Percentiles rank a stretch among this genome's conserved stretches.
These are phyloP conservation scores for Sambucus nigra DNA, from an alignment of 129 eudicot species.

Conservation along the genomic window DNA sequence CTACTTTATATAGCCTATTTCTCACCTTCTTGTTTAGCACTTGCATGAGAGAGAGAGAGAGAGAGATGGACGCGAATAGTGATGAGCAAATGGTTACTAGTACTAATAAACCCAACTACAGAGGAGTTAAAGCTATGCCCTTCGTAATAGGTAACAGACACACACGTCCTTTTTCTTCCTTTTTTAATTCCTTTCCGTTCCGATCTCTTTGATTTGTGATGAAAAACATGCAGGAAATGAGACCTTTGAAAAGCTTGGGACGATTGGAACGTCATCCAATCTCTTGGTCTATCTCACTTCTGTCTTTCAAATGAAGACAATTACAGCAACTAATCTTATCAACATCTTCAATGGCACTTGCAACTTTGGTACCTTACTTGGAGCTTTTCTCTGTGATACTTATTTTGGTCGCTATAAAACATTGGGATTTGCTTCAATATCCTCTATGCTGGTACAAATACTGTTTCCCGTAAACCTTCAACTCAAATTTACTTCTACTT, in stretches of 20 bases:
- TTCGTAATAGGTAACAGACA: slow-evolving; percentile 42
- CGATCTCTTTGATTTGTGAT: background rate
- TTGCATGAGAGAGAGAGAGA: background rate
- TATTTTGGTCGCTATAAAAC: slow-evolving; percentile 33
- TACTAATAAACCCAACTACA: slow-evolving; percentile 48
- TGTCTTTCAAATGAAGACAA: slow-evolving; percentile 21
- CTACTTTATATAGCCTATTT: no score
- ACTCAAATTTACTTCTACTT: no score
- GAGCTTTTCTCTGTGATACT: slow-evolving; percentile 29
- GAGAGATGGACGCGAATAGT: background rate
- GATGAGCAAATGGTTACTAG: slow-evolving; percentile 5
- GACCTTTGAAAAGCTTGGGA: slow-evolving; percentile 35
- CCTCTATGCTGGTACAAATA: slow-evolving; percentile 20
- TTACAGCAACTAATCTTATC: slow-evolving; percentile 23
- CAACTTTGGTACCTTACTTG: slow-evolving; percentile 28
- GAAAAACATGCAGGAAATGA: slow-evolving; percentile 23
- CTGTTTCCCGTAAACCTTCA: no score
- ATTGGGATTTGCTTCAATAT: slow-evolving; percentile 17
- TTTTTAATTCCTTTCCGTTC: background rate
- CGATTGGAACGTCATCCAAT: slow-evolving; percentile 19
- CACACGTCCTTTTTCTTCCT: background rate
- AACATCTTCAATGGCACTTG: slow-evolving; percentile 32
- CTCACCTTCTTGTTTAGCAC: no score
- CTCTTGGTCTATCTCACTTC: slow-evolving; percentile 23
- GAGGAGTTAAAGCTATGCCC: slow-evolving; percentile 72